Percentiles rank a stretch among this genome's conserved stretches.
phyloP scores from a whole-genome alignment of 2,329 filamentous ascomycete genomes.

The Zasmidium cellare region DNA sequence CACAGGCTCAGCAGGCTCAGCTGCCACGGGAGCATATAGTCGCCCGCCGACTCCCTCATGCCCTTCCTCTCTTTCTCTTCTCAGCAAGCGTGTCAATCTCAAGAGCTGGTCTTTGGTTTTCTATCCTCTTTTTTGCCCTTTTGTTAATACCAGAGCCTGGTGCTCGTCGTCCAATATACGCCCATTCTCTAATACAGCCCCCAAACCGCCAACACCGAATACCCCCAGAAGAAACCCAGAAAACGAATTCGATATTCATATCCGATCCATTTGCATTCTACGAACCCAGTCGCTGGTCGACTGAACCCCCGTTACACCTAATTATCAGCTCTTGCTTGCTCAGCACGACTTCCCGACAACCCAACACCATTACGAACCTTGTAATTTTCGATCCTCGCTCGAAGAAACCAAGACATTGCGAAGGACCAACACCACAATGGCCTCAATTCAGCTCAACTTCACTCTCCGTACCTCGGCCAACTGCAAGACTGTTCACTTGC shows the following conservation, averaged over 20 bases:
- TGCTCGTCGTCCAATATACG: slow-evolving; percentile 36
- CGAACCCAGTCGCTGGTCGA: slow-evolving; percentile 38
- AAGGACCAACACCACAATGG: slow-evolving; percentile 56
- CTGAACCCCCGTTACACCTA: slow-evolving; percentile 34
- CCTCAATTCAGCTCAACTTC: slow-evolving; percentile 91
- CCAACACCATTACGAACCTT: slow-evolving; percentile 20
- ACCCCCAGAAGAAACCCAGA: slow-evolving; percentile 19
- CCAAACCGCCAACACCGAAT: slow-evolving; percentile 22
- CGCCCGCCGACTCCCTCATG: slow-evolving; percentile 8
- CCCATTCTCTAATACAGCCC: slow-evolving; percentile 29
- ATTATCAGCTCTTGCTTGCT: slow-evolving; percentile 53
- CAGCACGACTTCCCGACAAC: slow-evolving; percentile 35
- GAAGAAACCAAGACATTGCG: slow-evolving; percentile 22
- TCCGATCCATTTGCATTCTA: slow-evolving; percentile 31
- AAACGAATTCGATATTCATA: slow-evolving; percentile 10
- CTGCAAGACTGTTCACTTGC: slow-evolving; percentile 95
- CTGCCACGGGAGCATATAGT: slow-evolving; percentile 12
- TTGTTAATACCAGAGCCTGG: slow-evolving; percentile 50
- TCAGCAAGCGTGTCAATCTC: slow-evolving; percentile 54
- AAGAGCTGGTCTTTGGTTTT: slow-evolving; percentile 51
- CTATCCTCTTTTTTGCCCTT: slow-evolving; percentile 38
- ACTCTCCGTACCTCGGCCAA: slow-evolving; percentile 92
- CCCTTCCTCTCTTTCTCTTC: slow-evolving; percentile 35
- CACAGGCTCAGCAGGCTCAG: no score
- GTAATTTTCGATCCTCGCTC: slow-evolving; percentile 12